Evolutionary conservation across 192 early-diverging fungal genomes (phyloP).

Genomic region (Kickxella alabastrina): DNA sequence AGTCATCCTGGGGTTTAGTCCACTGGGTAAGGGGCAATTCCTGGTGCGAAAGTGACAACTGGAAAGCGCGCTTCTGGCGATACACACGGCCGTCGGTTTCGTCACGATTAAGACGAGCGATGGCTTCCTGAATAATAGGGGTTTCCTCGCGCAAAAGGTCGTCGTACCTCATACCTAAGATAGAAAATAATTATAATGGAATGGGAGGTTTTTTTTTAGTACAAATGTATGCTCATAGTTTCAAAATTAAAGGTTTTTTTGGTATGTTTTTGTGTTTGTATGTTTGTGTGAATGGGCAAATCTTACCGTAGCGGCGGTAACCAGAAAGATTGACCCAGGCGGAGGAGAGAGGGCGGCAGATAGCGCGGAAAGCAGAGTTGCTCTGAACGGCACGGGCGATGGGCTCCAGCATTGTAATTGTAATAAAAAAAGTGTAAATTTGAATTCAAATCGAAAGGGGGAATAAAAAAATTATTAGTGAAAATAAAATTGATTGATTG

Average conservation of each 20-base stretch:
- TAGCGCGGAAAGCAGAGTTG: conserved; percentile 34
- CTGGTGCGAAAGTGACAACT: conserved; percentile 67
- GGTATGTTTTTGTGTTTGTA: too few species aligned
- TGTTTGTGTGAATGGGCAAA: background rate
- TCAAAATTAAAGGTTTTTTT: too few species aligned
- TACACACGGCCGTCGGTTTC: conserved; percentile 71
- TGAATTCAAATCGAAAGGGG: too few species aligned
- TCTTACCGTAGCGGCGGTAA: conserved; percentile 70
- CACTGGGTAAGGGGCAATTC: conserved; percentile 65
- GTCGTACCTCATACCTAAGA: conserved; percentile 78
- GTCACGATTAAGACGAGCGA: conserved; percentile 68
- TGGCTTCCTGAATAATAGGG: conserved; percentile 74
- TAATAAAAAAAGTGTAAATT: background rate
- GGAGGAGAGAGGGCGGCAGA: conserved; percentile 57
- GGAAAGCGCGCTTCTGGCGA: conserved; percentile 76
- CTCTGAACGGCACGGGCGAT: conserved; percentile 37
- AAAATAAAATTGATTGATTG: too few species aligned
- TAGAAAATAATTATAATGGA: too few species aligned
- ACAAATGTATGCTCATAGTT: too few species aligned
- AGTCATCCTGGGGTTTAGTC: conserved; percentile 78
- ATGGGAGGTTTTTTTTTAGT: too few species aligned
- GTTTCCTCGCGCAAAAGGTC: conserved; percentile 87
- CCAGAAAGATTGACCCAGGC: conserved; percentile 64
- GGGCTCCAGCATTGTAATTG: conserved; percentile 23
- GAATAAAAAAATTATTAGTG: too few species aligned